phyloP scores from a whole-genome alignment of 371 early-diverging fungal species.

The Mucor sp. region DNA sequence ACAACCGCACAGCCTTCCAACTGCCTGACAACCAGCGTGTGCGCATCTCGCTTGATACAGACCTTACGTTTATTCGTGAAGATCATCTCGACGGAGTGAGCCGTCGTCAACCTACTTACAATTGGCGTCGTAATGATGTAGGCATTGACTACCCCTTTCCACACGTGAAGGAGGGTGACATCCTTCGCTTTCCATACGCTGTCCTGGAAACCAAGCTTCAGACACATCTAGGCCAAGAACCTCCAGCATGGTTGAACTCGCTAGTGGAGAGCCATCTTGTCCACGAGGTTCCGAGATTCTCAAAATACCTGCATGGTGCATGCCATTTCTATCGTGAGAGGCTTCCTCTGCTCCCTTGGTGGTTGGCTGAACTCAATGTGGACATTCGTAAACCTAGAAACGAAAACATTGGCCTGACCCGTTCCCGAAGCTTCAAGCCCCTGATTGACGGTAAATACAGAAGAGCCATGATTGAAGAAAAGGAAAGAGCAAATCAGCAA shows the following conservation, averaged over 20 bases:
- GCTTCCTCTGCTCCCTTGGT: conserved; percentile 43
- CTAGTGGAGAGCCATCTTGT: conserved; percentile 86
- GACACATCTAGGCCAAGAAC: conserved; percentile 79
- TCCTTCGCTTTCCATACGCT: conserved; percentile 59
- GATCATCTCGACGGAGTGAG: conserved; percentile 71
- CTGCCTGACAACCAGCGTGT: conserved; percentile 94
- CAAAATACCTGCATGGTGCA: conserved; percentile 96
- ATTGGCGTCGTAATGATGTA: conserved; percentile 90
- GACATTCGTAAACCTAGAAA: conserved; percentile 59
- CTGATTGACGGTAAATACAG: conserved; percentile 50
- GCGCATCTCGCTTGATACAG: conserved; percentile 95
- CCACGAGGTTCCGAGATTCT: conserved; percentile 96
- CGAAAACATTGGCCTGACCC: conserved; percentile 45
- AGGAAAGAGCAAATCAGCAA: conserved; percentile 19
- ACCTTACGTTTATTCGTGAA: conserved; percentile 96
- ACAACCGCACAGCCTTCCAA: conserved; percentile 98
- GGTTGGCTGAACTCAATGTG: conserved; percentile 58
- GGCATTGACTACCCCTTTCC: conserved; percentile 85
- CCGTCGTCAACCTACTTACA: conserved; percentile 57
- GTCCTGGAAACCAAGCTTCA: conserved; percentile 93
- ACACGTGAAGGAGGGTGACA: conserved; percentile 74
- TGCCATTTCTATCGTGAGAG: conserved; percentile 39
- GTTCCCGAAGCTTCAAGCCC: conserved; percentile 52
- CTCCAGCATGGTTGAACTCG: conserved; percentile 90
- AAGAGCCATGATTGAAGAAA: conserved; percentile 41